Percentiles rank a stretch among this genome's conserved stretches.
Conservation (phyloP, 257 asterid species). For the Przewalskia tangutica region DNA sequence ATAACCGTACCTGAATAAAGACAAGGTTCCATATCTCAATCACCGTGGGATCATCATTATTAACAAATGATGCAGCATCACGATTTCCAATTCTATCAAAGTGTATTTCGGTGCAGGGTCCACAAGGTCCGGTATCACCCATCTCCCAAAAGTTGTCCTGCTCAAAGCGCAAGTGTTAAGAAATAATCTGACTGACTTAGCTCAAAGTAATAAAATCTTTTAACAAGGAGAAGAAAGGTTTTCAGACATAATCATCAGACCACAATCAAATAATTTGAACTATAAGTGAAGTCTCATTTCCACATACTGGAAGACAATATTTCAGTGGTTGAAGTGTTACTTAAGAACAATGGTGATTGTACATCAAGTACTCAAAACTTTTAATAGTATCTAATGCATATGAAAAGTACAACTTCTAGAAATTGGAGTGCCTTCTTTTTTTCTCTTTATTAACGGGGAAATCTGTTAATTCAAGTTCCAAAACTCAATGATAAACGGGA, state of each 20-base stretch:
- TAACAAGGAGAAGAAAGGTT: neutral
- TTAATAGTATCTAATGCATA: neutral
- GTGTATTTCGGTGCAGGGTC: conserved; percentile 97
- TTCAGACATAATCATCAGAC: neutral
- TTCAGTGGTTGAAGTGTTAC: neutral
- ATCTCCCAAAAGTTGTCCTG: conserved; percentile 99
- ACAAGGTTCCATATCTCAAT: conserved; percentile 99
- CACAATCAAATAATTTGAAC: neutral
- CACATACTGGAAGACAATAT: neutral
- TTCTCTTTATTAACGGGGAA: neutral
- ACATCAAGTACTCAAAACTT: neutral
- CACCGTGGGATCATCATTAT: conserved; percentile 91
- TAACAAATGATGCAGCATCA: conserved; percentile 76
- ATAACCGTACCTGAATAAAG: conserved; percentile 72
- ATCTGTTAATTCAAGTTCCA: neutral
- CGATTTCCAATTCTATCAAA: conserved; percentile 94
- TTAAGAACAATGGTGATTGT: neutral
- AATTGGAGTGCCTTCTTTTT: neutral
- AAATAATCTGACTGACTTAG: neutral
- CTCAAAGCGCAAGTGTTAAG: conserved; percentile 4
- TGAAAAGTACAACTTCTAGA: neutral
- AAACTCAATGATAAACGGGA: neutral
- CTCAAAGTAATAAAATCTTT: neutral
- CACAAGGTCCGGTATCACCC: conserved; percentile 99
- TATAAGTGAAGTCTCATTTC: neutral